phyloP scores from a whole-genome alignment of 139 green algal genomes.

The Asterochloris erici region DNA sequence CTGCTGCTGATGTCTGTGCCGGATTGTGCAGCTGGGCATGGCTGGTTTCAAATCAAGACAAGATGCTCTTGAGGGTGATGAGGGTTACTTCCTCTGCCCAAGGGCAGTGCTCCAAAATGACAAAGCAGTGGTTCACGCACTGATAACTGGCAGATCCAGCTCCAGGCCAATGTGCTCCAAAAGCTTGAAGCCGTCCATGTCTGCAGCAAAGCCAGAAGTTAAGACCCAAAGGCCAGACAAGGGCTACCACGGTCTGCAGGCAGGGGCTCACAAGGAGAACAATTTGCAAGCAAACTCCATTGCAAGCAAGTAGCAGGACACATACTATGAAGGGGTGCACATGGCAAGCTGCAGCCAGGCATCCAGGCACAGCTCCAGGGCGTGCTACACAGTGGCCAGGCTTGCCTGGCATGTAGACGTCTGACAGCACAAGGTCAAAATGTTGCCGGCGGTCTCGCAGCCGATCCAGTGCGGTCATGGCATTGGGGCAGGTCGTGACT shows the following conservation, averaged over 20 bases:
- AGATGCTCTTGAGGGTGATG: not conserved
- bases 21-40: not conserved
- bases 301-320: not conserved
- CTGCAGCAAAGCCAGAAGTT: constrained; percentile 32
- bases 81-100: too few relatives aligned
- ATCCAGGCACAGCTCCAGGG: too few relatives aligned
- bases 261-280: not conserved
- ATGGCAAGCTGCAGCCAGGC: not conserved
- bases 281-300: not conserved
- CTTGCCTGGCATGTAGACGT: constrained; percentile 95
- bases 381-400: too few relatives aligned
- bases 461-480: constrained; percentile 51
- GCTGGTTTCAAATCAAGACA: not conserved
- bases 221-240: not conserved
- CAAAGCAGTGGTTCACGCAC: constrained; percentile 47
- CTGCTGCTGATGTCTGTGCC: too few relatives aligned
- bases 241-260: not conserved
- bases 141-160: constrained; percentile 94
- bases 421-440: constrained; percentile 93
- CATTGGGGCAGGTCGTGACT: constrained; percentile 55
- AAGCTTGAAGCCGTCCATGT: constrained; percentile 97
- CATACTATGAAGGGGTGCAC: not conserved
- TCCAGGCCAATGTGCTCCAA: constrained; percentile 90
- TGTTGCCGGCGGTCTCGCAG: constrained; percentile 54
- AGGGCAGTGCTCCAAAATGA: not conserved